Percentiles rank a stretch among this genome's conserved stretches.
Conservation (phyloP, 108 stramenopile genomes). For the Ochromonas danica region DNA sequence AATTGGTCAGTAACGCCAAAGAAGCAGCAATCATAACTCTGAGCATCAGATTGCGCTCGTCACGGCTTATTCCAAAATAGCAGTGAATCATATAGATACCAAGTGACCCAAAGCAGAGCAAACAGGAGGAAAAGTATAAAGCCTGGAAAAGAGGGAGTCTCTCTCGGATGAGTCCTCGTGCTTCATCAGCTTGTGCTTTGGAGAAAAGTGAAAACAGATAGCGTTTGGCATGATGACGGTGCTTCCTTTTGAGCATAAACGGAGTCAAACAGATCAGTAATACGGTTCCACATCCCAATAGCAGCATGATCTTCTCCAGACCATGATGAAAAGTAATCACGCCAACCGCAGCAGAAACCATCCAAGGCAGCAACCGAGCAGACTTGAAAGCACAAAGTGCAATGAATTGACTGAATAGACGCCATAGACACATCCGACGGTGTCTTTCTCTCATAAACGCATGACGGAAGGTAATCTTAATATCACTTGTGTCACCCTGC, state of each 20-base stretch:
- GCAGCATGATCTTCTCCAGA: not conserved
- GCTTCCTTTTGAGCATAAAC: not conserved
- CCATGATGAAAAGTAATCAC: not conserved
- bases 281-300: not conserved
- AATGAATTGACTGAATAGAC: not conserved
- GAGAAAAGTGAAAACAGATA: not conserved
- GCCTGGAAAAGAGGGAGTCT: conserved; percentile 1
- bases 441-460: not conserved
- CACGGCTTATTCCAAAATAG: not conserved
- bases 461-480: not conserved
- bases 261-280: not conserved
- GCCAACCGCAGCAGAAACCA: not conserved
- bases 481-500: not conserved
- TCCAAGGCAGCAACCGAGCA: not conserved
- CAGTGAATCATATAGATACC: not conserved
- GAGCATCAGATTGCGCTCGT: not conserved
- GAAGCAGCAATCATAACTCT: not conserved
- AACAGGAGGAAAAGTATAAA: not conserved
- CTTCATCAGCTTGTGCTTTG: not conserved
- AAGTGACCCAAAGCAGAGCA: not conserved
- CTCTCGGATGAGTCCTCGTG: not conserved
- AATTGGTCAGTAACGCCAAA: not conserved
- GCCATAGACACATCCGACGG: not conserved
- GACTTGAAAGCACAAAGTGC: not conserved
- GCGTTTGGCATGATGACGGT: not conserved